phyloP scores from a whole-genome alignment of 345 rosid genomes.

The Mercurialis annua region DNA sequence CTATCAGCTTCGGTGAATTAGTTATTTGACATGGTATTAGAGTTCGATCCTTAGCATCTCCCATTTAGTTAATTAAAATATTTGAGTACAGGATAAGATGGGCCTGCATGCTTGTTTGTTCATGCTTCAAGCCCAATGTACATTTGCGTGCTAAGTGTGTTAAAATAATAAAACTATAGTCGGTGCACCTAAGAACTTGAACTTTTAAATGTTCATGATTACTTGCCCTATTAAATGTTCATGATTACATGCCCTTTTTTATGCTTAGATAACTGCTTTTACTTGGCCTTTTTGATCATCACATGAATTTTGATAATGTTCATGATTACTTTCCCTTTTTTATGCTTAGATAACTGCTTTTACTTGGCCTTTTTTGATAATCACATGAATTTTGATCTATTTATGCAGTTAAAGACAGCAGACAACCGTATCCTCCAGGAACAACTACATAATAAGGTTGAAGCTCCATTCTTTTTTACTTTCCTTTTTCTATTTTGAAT shows the following conservation, averaged over 20 bases:
- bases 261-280: neutral
- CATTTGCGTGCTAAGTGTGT: too few species aligned
- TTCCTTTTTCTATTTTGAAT: neutral
- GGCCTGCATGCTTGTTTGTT: too few species aligned
- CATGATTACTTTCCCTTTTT: too few species aligned
- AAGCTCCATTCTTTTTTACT: slow-evolving; percentile 3
- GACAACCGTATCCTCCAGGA: slow-evolving; percentile 98
- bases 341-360: neutral
- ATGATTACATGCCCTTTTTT: neutral
- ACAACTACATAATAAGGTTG: slow-evolving; percentile 87
- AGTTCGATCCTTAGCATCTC: too few species aligned
- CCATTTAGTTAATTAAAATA: too few species aligned
- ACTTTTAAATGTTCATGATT: too few species aligned
- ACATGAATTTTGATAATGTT: slow-evolving; percentile 22
- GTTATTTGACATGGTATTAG: too few species aligned
- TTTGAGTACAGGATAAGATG: too few species aligned
- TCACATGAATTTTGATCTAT: slow-evolving; percentile 21
- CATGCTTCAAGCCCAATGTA: too few species aligned
- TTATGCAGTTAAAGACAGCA: slow-evolving; percentile 84
- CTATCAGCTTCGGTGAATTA: too few species aligned
- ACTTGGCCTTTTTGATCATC: slow-evolving; percentile 1
- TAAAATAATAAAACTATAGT: too few species aligned
- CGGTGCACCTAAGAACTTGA: too few species aligned
- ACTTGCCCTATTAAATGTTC: neutral
- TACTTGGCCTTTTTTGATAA: neutral